phyloP scores from a whole-genome alignment of 225 moss, liverwort and hornwort genomes.

The Rhytidiadelphus loreus region DNA sequence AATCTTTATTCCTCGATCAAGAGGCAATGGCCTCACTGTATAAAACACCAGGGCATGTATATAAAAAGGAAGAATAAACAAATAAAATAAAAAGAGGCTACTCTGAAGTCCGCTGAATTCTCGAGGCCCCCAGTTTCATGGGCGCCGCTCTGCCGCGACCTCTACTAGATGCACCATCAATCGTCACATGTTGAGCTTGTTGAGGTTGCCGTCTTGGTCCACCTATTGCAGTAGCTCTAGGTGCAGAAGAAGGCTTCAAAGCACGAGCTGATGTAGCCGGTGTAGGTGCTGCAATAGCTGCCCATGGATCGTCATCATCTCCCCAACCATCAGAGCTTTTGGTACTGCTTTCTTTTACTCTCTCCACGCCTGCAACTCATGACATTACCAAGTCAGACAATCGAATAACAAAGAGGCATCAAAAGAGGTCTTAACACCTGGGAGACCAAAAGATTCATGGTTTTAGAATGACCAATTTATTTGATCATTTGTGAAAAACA shows the following conservation, averaged over 20 bases:
- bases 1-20: slow-evolving; percentile 2
- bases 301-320: slow-evolving; percentile 89
- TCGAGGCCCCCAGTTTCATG: slow-evolving; percentile 84
- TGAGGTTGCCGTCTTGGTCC: slow-evolving; percentile 36
- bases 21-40: slow-evolving; percentile 24
- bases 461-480: neutral
- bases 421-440: neutral
- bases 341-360: slow-evolving; percentile 27
- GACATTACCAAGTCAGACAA: neutral
- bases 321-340: slow-evolving; percentile 34
- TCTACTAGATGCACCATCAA: slow-evolving; percentile 33
- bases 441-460: neutral
- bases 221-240: slow-evolving; percentile 13
- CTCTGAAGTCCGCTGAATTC: slow-evolving; percentile 35
- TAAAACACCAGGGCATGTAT: slow-evolving; percentile 6
- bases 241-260: slow-evolving; percentile 33
- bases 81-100: neutral
- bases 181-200: slow-evolving; percentile 71
- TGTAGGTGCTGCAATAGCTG: slow-evolving; percentile 84
- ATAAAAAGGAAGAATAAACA: neutral
- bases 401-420: neutral
- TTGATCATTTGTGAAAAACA: neutral
- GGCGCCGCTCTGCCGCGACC: slow-evolving; percentile 69
- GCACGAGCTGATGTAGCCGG: slow-evolving; percentile 51
- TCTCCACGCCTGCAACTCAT: slow-evolving; percentile 37